Evolutionary conservation across 164 flowering plant genomes (phyloP), one percentile per base, ranked within the genome.

Genomic region (Santalum album): DNA sequence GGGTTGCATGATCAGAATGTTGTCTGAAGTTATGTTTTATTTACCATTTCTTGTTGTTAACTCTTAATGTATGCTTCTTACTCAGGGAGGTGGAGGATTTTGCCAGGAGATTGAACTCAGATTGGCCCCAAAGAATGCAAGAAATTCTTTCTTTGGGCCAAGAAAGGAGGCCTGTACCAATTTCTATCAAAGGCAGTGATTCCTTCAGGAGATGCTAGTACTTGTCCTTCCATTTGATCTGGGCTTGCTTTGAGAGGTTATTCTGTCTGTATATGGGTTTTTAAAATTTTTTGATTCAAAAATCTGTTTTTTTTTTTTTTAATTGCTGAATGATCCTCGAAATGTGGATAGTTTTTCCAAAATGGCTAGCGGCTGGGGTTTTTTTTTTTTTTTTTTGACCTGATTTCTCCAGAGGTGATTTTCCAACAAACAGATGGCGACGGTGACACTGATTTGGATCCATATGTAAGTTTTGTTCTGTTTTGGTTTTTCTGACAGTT

Each of bases 51-150:
- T n/a, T n/a, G n/a, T n/a, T n/a, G n/a, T n/a, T n/a, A n/a, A n/a
- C n/a, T n/a, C n/a, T n/a, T n/a, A n/a, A n/a, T n/a, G n/a, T n/a
- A n/a, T n/a, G n/a, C n/a, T n/a, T n/a, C n/a, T n/a, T n/a, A n/a
- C n/a, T 48, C 77, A 88, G 96, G 77, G 96, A 88, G 61, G 96
- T 88, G 26, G 96, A 78, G 58, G 96, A 88, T 67, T 88, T 88
- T 69, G 88, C 83, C 1, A 68, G 94, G 69, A 78, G 87, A 63
- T 60, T 88, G 46, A 88, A 86, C 68, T 88, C 92, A 25, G 83
- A 71, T 53, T 88, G 92, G 95, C 88, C 89, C 1, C 82, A 82
- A 45, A 78, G 87, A 54, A 76, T 84, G 81, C 95, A 78, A 54
- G 90, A 84, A 67, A 69, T 82, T 51, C 59, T 83, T 25, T 83